Evolutionary conservation across 2,329 filamentous ascomycete genomes (phyloP), one percentile per base, ranked within the genome.

Genomic region (Leptosphaerulina australis): DNA sequence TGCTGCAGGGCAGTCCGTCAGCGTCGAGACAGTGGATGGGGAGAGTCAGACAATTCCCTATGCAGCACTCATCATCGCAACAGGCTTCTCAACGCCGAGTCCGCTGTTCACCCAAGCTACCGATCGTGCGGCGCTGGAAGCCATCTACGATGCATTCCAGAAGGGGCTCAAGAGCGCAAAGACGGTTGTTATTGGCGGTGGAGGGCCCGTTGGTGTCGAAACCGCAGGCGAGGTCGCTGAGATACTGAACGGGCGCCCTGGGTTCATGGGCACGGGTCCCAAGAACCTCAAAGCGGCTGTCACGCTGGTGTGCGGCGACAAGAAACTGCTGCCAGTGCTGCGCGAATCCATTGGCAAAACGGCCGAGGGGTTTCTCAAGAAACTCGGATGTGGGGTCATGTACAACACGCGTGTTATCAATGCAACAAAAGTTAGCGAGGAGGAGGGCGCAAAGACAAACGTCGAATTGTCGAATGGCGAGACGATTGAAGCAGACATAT

Each of bases 1-100:
- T 50, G 56, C 72, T 0, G 64, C 71, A 6, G 68, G 60, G 3
- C 77, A 79, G 39, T 78, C 70, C 0, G 76, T 85, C 3, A 62
- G 64, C 24, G 60, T 71, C 2, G 60, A 59, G 15, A 74, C 69
- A 14, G 70, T 63, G 15, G 64, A 67, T 17, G 67, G 59, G 50
- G 69, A 64, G 48, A 62, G 66, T 31, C 59, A 60, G 34, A 59
- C 56, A 7, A 61, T 84, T 20, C 61, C 72, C 4, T 85, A 81
- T 62, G 75, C 80, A 44, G 76, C 80, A 10, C 75, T 85, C 7
- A 73, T 85, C 30, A 79, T 84, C 55, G 81, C 81, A 3, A 82
- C 81, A 1, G 82, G 82, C 3, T 76, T 80, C 18, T 74, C 68
- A 11, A 80, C 81, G 1, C 68, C 74, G 0, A 76, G 76, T 7